Base-by-base conservation (phyloP, 1,284 basidiomycete species). In the Tremellales sp. region DNA sequence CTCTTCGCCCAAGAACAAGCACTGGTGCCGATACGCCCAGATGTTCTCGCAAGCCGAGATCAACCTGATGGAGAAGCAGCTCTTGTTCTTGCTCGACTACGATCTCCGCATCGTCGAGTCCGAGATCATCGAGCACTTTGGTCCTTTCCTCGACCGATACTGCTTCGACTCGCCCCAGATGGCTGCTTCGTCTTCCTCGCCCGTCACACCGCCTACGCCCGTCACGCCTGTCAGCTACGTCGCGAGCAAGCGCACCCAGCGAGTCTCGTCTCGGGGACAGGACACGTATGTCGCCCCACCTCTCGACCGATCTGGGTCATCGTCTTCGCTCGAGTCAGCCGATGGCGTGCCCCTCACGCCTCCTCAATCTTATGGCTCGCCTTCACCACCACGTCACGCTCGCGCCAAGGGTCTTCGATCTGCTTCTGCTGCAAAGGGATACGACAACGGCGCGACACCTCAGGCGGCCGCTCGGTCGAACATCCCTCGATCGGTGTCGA, bases 1-100 rank as follows among this genome's bases (percentile, higher is more conserved):
- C 76, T 89, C 89, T 23, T 86, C 86, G 40, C 89, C 89, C 15
- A 97, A 94, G 80, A 97, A 97, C 79, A 84, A 84, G 75, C 90
- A 97, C 78, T 97, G 92, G 92, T 68, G 70, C 45, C 66, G 75
- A 51, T 90, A 93, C 73, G 87, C 84, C 24, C 71, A 75, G 46
- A 81, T 90, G 70, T 90, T 76, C 60, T 71, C 70, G 13, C 64
- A 72, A 42, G 68, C 78, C 54, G 80, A 81, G 67, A 76, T 97
- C 75, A 97, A 94, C 75, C 79, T 94, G 58, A 97, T 97, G 93
- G 93, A 98, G 79, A 89, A 86, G 76, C 91, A 97, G 75, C 81
- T 97, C 21, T 81, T 97, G 44, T 86, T 81, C 73, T 78, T 96
- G 50, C 82, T 97, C 61, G 87, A 93, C 75, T 96, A 76, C 65